phyloP scores from a whole-genome alignment of 2,329 filamentous ascomycete species.

The Claviceps sp. region DNA sequence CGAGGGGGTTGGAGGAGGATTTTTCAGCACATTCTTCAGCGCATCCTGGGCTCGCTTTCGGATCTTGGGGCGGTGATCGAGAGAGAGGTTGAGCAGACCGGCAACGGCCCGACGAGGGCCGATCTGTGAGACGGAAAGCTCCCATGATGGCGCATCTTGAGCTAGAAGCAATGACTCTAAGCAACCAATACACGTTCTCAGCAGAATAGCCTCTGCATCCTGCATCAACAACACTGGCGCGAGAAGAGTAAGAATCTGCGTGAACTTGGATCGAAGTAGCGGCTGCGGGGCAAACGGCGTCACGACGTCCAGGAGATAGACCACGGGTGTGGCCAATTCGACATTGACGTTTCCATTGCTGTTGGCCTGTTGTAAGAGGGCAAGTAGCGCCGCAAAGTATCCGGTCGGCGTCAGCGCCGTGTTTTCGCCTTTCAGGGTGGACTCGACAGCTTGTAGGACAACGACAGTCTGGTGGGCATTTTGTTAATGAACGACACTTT shows the following conservation, averaged over 20 bases:
- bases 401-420: slow-evolving; percentile 72
- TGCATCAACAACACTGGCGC: slow-evolving; percentile 69
- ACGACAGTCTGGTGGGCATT: slow-evolving; percentile 51
- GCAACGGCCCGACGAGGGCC: slow-evolving; percentile 79
- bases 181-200: slow-evolving; percentile 81
- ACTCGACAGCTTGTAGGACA: slow-evolving; percentile 81
- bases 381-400: slow-evolving; percentile 91
- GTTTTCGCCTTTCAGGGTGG: slow-evolving; percentile 80
- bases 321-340: slow-evolving; percentile 70
- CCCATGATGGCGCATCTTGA: slow-evolving; percentile 81
- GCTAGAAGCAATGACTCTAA: slow-evolving; percentile 83
- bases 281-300: slow-evolving; percentile 74
- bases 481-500: neutral
- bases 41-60: slow-evolving; percentile 88
- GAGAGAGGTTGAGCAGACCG: slow-evolving; percentile 68
- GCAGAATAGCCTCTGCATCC: slow-evolving; percentile 74
- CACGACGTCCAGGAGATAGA: slow-evolving; percentile 90
- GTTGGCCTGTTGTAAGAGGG: slow-evolving; percentile 68
- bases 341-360: slow-evolving; percentile 58
- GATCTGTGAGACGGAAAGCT: slow-evolving; percentile 67
- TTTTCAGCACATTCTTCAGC: slow-evolving; percentile 66
- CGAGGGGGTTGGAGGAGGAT: slow-evolving; percentile 79
- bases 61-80: slow-evolving; percentile 86
- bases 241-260: slow-evolving; percentile 76
- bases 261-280: slow-evolving; percentile 87